Percentiles rank a stretch among this genome's conserved stretches.
Evolutionary conservation across 495 filamentous ascomycete genomes (phyloP).

Genomic region (Aspergillus taichungensis): DNA sequence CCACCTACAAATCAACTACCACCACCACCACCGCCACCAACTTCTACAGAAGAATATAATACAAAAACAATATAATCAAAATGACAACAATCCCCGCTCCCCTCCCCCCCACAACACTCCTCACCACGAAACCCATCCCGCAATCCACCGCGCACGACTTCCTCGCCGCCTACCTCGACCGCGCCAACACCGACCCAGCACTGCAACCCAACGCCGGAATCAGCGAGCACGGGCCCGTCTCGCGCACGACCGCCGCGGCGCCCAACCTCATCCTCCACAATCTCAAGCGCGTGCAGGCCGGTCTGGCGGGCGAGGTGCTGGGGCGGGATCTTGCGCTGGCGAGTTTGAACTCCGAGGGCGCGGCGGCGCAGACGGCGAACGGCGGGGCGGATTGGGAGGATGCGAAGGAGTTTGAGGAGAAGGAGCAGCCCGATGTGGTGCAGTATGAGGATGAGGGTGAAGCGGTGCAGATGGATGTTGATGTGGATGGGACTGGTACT

Average conservation of each 20-base stretch:
- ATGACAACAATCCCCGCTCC: slow-evolving; percentile 37
- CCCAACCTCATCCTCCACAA: slow-evolving; percentile 55
- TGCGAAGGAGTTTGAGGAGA: slow-evolving; percentile 39
- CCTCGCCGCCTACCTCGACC: slow-evolving; percentile 50
- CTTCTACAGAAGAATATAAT: no score
- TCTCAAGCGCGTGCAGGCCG: slow-evolving; percentile 56
- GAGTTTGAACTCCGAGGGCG: slow-evolving; percentile 27
- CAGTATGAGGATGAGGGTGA: slow-evolving; percentile 9
- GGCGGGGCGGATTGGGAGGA: slow-evolving; percentile 41
- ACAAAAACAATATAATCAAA: slow-evolving; percentile 8
- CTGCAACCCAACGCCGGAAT: slow-evolving; percentile 60
- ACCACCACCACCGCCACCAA: neutral
- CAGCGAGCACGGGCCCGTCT: slow-evolving; percentile 49
- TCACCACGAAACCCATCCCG: slow-evolving; percentile 36
- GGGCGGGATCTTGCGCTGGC: slow-evolving; percentile 38
- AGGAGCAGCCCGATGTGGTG: slow-evolving; percentile 29
- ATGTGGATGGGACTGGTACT: slow-evolving; percentile 18
- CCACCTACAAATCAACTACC: neutral
- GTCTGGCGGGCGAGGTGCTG: slow-evolving; percentile 50
- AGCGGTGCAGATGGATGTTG: slow-evolving; percentile 18
- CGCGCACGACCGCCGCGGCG: slow-evolving; percentile 42
- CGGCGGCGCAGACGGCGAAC: slow-evolving; percentile 13
- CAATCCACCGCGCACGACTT: slow-evolving; percentile 45
- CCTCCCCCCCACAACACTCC: slow-evolving; percentile 37
- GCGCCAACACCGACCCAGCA: slow-evolving; percentile 45